Evolutionary conservation across 1,139 yeast species (phyloP).

Genomic region (Scheffersomyces cryptocercus): DNA sequence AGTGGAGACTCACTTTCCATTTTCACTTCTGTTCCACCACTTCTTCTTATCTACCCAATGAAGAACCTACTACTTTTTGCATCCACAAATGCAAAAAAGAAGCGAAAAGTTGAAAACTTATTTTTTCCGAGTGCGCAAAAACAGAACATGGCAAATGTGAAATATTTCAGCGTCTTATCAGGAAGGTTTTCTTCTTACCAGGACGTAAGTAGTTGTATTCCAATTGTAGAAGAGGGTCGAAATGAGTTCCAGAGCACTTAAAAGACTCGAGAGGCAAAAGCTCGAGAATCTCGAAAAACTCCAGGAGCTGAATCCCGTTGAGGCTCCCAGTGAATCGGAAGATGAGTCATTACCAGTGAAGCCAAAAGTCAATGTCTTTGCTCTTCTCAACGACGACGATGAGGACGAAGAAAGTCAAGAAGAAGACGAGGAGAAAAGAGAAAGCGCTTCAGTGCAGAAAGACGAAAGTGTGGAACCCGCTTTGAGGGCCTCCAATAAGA

Average conservation of each 20-base stretch:
- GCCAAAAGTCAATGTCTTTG: conserved; percentile 52
- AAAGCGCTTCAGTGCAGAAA: conserved; percentile 15
- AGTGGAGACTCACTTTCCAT: too few relatives aligned
- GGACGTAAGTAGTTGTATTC: too few relatives aligned
- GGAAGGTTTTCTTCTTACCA: too few relatives aligned
- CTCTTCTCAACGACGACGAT: conserved; percentile 46
- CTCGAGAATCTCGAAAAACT: conserved; percentile 29
- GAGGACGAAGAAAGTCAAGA: conserved; percentile 33
- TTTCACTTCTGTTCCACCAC: too few relatives aligned
- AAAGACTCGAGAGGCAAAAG: conserved; percentile 48
- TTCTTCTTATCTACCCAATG: too few relatives aligned
- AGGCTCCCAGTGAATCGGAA: conserved; percentile 6
- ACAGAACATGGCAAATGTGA: too few relatives aligned
- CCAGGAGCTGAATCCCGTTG: conserved; percentile 7
- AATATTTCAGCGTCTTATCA: too few relatives aligned
- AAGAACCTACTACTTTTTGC: too few relatives aligned
- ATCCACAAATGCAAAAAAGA: too few relatives aligned
- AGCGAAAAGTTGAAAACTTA: too few relatives aligned
- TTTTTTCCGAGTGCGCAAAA: too few relatives aligned
- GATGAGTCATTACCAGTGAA: conserved; percentile 14
- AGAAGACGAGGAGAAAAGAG: conserved; percentile 16
- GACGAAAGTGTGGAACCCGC: conserved; percentile 10
- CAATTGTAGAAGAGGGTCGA: neutral
- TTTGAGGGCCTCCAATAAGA: conserved; percentile 9
- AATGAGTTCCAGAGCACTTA: conserved; percentile 73